Base-by-base conservation (phyloP, 176 grass and related monocot genomes). In the Puccinellia tenuiflora region DNA sequence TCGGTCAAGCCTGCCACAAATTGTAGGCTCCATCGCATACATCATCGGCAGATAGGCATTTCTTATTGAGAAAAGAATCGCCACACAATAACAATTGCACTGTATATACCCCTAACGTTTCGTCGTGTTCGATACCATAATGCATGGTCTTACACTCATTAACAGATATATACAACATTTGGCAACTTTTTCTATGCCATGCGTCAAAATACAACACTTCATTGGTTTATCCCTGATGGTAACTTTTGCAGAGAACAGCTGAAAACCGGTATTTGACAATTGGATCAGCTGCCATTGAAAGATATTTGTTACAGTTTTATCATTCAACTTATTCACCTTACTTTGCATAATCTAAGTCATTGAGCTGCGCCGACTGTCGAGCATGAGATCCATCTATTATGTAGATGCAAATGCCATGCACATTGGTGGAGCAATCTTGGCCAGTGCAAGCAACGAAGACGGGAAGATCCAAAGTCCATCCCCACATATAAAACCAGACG, bases 401-500 rank as follows among this genome's bases (percentile, higher is more conserved):
- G 91, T 86, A 85, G 93, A 46, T 80, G 77, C 82, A 82, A 99
- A 99, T 42, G 90, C 94, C 93, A 99, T 99, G 81, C 96, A 99
- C 12, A 99, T 86, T 11, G 96, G 96, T 64, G 96, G 91, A 39
- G 30, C 87, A 25, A 99, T 86, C 77, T 96, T 96, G 8, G 89
- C 91, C 55, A 99, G 68, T 9, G 96, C 96, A 54, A 99, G 89
- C 87, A 99, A 85, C 29, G 96, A 96, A 18, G 91, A 87, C 47
- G 96, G 96, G 46, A 99, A 90, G 48, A 99, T 96, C 96, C 96
- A 99, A 61, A 99, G 79, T 20, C 96, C 96, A 94, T 99, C 93
- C 3, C 96, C 93, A 46, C 93, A 99, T 60, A 99, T 99, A 65
- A 99, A 83, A 40, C 96, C 96, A 51, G 96, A 96, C 5, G 96